phyloP scores from a whole-genome alignment of 2,329 filamentous ascomycete genomes.

The Sporothrix dimorphospora region DNA sequence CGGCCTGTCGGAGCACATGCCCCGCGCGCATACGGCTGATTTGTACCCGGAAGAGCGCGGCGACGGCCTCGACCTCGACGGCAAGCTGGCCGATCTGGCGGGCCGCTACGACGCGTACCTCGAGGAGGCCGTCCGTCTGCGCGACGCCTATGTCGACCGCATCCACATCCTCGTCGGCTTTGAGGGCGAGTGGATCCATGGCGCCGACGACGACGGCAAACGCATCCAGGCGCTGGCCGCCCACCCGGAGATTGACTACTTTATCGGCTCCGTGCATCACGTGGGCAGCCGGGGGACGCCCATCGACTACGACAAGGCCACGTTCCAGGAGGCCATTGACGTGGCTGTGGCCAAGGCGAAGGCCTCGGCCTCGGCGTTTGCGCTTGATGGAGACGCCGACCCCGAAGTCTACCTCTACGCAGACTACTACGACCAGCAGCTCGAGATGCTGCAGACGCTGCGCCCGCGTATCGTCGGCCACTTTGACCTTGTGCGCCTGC shows the following conservation, averaged over 20 bases:
- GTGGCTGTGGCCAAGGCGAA: constrained; percentile 53
- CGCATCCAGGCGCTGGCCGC: constrained; percentile 61
- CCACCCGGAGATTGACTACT: constrained; percentile 71
- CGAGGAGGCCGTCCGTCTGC: constrained; percentile 72
- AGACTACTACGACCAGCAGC: constrained; percentile 87
- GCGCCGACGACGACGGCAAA: constrained; percentile 62
- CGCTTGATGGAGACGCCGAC: constrained; percentile 41
- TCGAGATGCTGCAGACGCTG: constrained; percentile 74
- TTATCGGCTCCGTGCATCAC: constrained; percentile 88
- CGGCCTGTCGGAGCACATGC: constrained; percentile 94
- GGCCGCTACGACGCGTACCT: constrained; percentile 73
- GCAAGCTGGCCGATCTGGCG: constrained; percentile 52
- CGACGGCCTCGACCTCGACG: constrained; percentile 53
- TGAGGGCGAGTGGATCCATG: constrained; percentile 89
- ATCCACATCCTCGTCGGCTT: constrained; percentile 88
- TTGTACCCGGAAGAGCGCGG: constrained; percentile 88
- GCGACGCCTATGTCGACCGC: constrained; percentile 66
- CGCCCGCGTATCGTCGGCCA: constrained; percentile 83
- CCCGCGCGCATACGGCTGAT: constrained; percentile 71
- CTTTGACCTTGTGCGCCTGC: constrained; percentile 86
- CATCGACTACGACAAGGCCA: constrained; percentile 78
- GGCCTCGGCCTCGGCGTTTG: constrained; percentile 25
- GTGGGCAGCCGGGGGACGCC: constrained; percentile 76
- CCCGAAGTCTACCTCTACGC: constrained; percentile 74
- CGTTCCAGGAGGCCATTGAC: constrained; percentile 65